Conservation (phyloP, 495 filamentous ascomycete species). For the Jackrogersella minutella region DNA sequence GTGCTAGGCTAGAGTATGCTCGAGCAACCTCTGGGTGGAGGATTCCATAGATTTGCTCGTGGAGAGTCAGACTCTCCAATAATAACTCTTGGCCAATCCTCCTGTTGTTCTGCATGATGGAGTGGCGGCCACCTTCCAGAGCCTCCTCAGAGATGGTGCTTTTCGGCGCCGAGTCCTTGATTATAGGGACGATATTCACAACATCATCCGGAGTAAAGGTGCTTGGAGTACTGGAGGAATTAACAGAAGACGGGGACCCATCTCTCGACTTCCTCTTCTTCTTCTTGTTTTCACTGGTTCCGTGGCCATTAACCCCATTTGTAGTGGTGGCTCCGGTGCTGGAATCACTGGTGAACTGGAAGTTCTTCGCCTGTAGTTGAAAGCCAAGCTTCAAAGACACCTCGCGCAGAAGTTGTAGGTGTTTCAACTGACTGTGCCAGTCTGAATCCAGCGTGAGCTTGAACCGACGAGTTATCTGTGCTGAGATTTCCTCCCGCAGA, state of each 20-base stretch:
- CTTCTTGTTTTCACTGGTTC: conserved; percentile 63
- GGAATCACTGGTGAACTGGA: conserved; percentile 65
- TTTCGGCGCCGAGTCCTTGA: conserved; percentile 90
- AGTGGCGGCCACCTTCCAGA: conserved; percentile 92
- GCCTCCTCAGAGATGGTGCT: conserved; percentile 95
- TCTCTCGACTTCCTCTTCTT: conserved; percentile 77
- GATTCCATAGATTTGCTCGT: conserved; percentile 99
- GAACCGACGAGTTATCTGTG: conserved; percentile 76
- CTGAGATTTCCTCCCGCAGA: conserved; percentile 73
- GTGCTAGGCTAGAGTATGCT: conserved; percentile 92
- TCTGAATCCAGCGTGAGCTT: conserved; percentile 72
- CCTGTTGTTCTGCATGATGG: conserved; percentile 91
- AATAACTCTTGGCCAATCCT: conserved; percentile 96
- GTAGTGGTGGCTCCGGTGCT: not conserved
- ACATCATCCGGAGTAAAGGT: conserved; percentile 88
- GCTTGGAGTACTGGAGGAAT: conserved; percentile 55
- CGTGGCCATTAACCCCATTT: conserved; percentile 47
- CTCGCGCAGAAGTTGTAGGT: conserved; percentile 87
- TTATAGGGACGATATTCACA: conserved; percentile 86
- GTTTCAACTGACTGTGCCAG: conserved; percentile 72
- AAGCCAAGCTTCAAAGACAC: conserved; percentile 89
- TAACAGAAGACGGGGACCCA: conserved; percentile 60
- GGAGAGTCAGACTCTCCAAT: conserved; percentile 90
- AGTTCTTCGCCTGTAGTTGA: conserved; percentile 85
- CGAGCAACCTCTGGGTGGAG: conserved; percentile 96